Evolutionary conservation across 805 yeast species (phyloP).

Genomic region (Lachancea mirantina): DNA sequence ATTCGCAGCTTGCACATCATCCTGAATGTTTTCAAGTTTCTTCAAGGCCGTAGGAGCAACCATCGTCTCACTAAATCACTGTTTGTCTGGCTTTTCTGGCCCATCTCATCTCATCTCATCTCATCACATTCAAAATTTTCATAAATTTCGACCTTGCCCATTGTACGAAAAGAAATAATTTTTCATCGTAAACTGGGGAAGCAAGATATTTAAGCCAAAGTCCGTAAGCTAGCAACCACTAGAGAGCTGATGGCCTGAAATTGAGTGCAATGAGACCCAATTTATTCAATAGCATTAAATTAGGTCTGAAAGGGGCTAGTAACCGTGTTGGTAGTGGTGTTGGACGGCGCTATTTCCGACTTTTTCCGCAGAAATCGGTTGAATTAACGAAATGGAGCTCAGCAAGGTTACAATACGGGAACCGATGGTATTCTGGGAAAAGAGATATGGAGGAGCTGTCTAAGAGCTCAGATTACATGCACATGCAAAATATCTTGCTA

Average conservation of each 20-base stretch:
- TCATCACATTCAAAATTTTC: slow-evolving; percentile 18
- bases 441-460: slow-evolving; percentile 14
- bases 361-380: too few species aligned
- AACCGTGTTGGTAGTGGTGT: too few species aligned
- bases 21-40: slow-evolving; percentile 10
- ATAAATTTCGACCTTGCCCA: neutral
- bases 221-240: too few species aligned
- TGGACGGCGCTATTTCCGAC: too few species aligned
- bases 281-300: too few species aligned
- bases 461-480: slow-evolving; percentile 20
- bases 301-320: too few species aligned
- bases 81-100: slow-evolving; percentile 9
- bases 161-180: neutral
- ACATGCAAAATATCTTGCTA: slow-evolving; percentile 16
- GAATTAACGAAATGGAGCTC: too few species aligned
- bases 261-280: too few species aligned
- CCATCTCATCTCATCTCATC: slow-evolving; percentile 17
- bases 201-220: neutral
- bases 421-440: slow-evolving; percentile 1
- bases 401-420: too few species aligned
- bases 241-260: too few species aligned
- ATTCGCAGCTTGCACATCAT: slow-evolving; percentile 1
- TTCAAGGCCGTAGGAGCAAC: slow-evolving; percentile 43
- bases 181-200: neutral
- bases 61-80: slow-evolving; percentile 31